These are phyloP conservation scores for Cryptococcus deneoformans DNA, from an alignment of 1,284 basidiomycete genomes.

Conservation along the genomic window DNA sequence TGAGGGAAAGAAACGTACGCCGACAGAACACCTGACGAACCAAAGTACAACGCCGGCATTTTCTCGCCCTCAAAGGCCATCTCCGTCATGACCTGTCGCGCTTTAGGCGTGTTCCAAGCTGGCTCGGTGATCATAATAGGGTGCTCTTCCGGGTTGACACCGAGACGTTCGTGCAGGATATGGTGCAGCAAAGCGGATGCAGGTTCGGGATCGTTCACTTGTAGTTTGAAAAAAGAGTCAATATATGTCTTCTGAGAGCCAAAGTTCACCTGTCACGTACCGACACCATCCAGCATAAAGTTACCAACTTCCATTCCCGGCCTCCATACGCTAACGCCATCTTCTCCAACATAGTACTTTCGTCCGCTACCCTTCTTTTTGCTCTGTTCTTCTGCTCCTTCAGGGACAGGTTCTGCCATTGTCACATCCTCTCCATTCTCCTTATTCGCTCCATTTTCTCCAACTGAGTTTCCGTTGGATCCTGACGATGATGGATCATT, in stretches of 20 bases:
- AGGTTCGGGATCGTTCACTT: constrained; percentile 76
- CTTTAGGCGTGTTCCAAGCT: constrained; percentile 88
- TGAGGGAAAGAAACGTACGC: constrained; percentile 59
- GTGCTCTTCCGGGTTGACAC: constrained; percentile 68
- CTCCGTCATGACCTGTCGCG: constrained; percentile 90
- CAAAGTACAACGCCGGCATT: constrained; percentile 94
- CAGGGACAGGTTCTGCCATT: constrained; percentile 13
- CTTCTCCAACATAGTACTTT: constrained; percentile 82
- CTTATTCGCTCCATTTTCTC: constrained; percentile 21
- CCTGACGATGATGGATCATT: constrained; percentile 36
- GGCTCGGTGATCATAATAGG: constrained; percentile 93
- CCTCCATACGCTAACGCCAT: constrained; percentile 89
- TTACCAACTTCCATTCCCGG: constrained; percentile 81
- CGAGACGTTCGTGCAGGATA: constrained; percentile 70
- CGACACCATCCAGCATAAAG: constrained; percentile 79
- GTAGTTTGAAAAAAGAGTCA: neutral
- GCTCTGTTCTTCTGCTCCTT: constrained; percentile 37
- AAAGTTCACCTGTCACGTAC: constrained; percentile 55
- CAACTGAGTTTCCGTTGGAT: constrained; percentile 13
- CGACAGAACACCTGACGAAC: constrained; percentile 92
- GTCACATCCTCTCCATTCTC: constrained; percentile 55
- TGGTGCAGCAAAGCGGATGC: constrained; percentile 72
- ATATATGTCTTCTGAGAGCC: neutral
- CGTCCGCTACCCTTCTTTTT: constrained; percentile 49
- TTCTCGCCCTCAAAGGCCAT: constrained; percentile 96